Evolutionary conservation across 2,329 filamentous ascomycete species (phyloP).

Genomic region (Escovopsis sp.): DNA sequence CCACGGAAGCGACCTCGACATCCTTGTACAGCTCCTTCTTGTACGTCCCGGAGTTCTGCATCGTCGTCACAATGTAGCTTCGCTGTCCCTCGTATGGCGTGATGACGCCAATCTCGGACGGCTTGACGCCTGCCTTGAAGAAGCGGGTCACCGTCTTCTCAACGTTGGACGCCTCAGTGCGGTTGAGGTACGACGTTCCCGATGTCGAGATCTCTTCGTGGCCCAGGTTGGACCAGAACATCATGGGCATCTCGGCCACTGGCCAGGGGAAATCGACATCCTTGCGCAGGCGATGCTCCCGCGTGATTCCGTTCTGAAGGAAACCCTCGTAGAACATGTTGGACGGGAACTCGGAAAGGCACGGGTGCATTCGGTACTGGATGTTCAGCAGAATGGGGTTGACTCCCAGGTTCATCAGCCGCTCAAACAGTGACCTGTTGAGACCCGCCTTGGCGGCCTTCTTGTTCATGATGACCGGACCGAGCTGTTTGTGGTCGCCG

Average conservation of each 20-base stretch:
- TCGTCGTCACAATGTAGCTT: constrained; percentile 97
- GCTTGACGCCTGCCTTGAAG: constrained; percentile 96
- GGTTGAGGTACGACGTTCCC: constrained; percentile 94
- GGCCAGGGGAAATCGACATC: constrained; percentile 99
- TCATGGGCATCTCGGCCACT: constrained; percentile 87
- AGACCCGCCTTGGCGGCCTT: constrained; percentile 95
- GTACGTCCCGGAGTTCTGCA: constrained; percentile 94
- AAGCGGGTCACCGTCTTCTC: constrained; percentile 98
- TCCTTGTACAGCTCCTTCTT: constrained; percentile 99
- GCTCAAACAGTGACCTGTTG: constrained; percentile 97
- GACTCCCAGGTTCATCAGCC: constrained; percentile 80
- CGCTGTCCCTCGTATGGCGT: constrained; percentile 97
- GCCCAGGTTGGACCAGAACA: constrained; percentile 98
- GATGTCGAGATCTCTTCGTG: constrained; percentile 97
- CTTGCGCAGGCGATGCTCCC: constrained; percentile 70
- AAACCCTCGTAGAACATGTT: constrained; percentile 99
- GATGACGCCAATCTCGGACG: constrained; percentile 88
- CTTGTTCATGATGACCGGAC: constrained; percentile 99
- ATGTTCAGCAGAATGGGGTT: constrained; percentile 88
- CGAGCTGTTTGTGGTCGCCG: constrained; percentile 94
- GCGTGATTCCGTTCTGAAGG: constrained; percentile 89
- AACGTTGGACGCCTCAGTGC: constrained; percentile 91
- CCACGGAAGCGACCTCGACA: constrained; percentile 93
- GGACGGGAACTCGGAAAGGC: constrained; percentile 89
- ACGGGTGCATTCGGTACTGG: constrained; percentile 98